A percentile compares a stretch with the other conserved stretches of the same genome.
phyloP scores from a whole-genome alignment of 768 basidiomycete genomes.

The Mrakia frigida region DNA sequence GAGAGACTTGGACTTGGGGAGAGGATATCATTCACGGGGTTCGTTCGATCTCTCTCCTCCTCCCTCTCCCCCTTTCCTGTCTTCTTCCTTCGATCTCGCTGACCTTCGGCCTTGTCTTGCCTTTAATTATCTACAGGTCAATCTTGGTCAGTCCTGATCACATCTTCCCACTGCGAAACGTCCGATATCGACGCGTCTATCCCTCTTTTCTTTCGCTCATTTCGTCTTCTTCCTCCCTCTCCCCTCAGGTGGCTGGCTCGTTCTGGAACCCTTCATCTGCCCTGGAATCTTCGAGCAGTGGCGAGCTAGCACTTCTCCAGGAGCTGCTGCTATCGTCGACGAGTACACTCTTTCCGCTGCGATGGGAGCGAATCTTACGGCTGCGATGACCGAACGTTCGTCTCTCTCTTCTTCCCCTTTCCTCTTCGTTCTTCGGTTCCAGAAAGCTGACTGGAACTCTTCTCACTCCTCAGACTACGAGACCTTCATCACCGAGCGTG shows the following conservation, averaged over 20 bases:
- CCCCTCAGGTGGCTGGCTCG: slow-evolving; percentile 35
- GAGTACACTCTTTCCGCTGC: slow-evolving; percentile 42
- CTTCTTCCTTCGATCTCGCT: neutral
- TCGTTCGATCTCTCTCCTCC: slow-evolving; percentile 30
- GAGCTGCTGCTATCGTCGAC: slow-evolving; percentile 37
- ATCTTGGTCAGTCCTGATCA: slow-evolving; percentile 1
- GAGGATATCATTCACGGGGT: slow-evolving; percentile 56
- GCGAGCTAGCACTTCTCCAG: slow-evolving; percentile 33
- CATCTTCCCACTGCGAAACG: neutral
- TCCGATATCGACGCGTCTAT: neutral
- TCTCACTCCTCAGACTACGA: slow-evolving; percentile 56
- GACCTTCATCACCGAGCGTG: slow-evolving; percentile 71
- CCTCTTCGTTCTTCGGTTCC: neutral
- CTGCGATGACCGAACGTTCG: slow-evolving; percentile 61
- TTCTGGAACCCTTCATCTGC: slow-evolving; percentile 40
- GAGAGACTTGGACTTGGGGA: slow-evolving; percentile 75
- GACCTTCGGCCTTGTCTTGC: neutral
- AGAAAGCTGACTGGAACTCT: no score
- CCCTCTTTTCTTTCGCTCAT: neutral
- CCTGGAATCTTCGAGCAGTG: slow-evolving; percentile 41
- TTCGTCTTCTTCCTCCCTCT: neutral
- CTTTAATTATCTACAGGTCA: no score
- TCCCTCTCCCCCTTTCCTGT: neutral
- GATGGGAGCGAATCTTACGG: slow-evolving; percentile 53
- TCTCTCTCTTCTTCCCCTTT: neutral